Conservation (phyloP, 306 rosid genomes). For the Glycine tomentella region DNA sequence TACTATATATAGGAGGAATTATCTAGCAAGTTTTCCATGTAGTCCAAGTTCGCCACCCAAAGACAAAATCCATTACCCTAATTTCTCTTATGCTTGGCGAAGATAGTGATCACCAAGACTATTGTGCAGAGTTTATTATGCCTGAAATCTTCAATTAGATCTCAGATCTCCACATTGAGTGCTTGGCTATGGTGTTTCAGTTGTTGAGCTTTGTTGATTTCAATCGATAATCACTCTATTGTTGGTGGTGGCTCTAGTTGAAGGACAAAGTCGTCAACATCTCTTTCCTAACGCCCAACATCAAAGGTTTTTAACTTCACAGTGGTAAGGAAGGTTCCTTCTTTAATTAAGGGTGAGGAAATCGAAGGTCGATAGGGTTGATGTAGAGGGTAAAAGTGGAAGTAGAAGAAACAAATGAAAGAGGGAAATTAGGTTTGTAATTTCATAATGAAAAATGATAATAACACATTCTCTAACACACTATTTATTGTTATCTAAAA, state of each 20-base stretch:
- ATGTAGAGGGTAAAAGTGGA: not conserved
- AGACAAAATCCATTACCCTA: not conserved
- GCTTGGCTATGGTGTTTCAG: not conserved
- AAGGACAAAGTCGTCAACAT: not conserved
- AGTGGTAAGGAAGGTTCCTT: not conserved
- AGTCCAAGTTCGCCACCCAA: not conserved
- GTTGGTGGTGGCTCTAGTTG: not conserved
- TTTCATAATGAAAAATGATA: too few relatives aligned
- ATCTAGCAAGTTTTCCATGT: not conserved
- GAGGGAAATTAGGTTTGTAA: not conserved
- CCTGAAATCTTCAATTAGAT: not conserved
- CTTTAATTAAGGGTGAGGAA: not conserved
- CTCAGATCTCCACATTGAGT: too few relatives aligned
- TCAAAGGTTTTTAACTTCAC: not conserved
- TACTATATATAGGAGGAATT: not conserved
- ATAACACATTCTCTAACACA: too few relatives aligned
- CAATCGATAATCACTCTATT: not conserved
- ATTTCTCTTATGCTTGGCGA: not conserved
- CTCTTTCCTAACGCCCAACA: not conserved
- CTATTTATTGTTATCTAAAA: too few relatives aligned
- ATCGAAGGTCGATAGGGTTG: fast-evolving
- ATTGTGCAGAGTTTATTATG: not conserved
- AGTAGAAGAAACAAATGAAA: not conserved
- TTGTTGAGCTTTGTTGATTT: too few relatives aligned
- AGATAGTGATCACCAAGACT: not conserved